These are phyloP conservation scores for Paramyrothecium roridum DNA, from an alignment of 2,329 filamentous ascomycete species.

Conservation along the genomic window DNA sequence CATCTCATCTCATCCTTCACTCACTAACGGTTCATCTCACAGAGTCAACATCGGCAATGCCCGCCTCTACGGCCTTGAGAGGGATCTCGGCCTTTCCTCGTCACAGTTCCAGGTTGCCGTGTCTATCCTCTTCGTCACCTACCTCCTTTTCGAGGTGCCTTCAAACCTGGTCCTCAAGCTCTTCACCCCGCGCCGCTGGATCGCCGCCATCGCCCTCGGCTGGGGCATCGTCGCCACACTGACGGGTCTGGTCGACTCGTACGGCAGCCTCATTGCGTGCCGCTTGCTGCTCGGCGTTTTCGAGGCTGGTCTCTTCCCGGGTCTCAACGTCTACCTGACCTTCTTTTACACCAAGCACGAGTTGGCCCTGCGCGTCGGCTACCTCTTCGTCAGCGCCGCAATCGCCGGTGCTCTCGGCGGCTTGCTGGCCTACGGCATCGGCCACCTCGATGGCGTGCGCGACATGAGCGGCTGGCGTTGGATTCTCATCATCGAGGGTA, in stretches of 20 bases:
- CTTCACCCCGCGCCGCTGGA: conserved; percentile 59
- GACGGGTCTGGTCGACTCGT: conserved; percentile 65
- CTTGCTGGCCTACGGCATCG: conserved; percentile 70
- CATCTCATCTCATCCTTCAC: neutral
- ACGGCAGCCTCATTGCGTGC: conserved; percentile 63
- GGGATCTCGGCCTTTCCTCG: conserved; percentile 56
- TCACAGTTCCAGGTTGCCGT: conserved; percentile 68
- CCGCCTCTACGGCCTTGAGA: conserved; percentile 61
- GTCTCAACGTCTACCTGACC: conserved; percentile 66
- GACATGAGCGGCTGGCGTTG: conserved; percentile 69
- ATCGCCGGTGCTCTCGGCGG: conserved; percentile 71
- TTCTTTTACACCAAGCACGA: conserved; percentile 75
- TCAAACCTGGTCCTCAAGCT: conserved; percentile 63
- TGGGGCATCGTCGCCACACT: conserved; percentile 70
- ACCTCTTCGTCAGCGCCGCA: conserved; percentile 69
- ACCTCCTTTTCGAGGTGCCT: conserved; percentile 59
- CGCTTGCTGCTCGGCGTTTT: conserved; percentile 66
- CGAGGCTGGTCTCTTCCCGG: conserved; percentile 69
- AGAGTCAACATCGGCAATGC: conserved; percentile 74
- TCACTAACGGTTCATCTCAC: conserved; percentile 8
- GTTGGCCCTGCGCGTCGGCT: conserved; percentile 68
- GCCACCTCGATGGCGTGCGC: conserved; percentile 64
- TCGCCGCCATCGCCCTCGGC: conserved; percentile 59
- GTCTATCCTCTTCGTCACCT: conserved; percentile 67
- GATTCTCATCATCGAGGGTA: conserved; percentile 58